A percentile compares a stretch with the other conserved stretches of the same genome.
Evolutionary conservation across 768 basidiomycete genomes (phyloP).

Genomic region (Leucocoprinus birnbaumii): DNA sequence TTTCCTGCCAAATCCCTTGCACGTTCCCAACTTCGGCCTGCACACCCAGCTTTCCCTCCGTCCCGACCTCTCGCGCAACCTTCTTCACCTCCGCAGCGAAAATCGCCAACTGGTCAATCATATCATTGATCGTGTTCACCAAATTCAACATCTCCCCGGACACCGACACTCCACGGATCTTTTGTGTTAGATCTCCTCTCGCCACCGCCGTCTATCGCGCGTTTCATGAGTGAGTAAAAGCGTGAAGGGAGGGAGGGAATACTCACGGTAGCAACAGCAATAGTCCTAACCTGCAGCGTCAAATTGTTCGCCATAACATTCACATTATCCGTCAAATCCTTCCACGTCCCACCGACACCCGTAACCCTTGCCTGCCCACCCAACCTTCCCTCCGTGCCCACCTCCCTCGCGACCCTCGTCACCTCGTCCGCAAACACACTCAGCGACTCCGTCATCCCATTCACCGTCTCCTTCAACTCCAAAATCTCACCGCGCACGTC

Average conservation of each 20-base stretch:
- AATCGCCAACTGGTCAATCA: constrained; percentile 58
- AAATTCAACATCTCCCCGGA: constrained; percentile 95
- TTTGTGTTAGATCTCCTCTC: constrained; percentile 88
- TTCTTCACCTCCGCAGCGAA: constrained; percentile 76
- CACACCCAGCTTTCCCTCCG: constrained; percentile 97
- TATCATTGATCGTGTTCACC: constrained; percentile 96
- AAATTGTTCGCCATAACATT: constrained; percentile 95
- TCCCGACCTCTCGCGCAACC: constrained; percentile 96
- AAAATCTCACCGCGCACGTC: constrained; percentile 92
- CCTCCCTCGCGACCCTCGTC: constrained; percentile 87
- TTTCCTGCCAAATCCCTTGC: constrained; percentile 98
- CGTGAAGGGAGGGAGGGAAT: neutral
- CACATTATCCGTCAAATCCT: constrained; percentile 93
- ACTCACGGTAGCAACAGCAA: constrained; percentile 87
- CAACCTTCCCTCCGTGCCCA: constrained; percentile 93
- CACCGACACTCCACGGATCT: constrained; percentile 89
- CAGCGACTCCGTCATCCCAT: constrained; percentile 89
- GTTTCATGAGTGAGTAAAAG: neutral
- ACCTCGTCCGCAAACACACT: constrained; percentile 84
- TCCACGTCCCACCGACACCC: constrained; percentile 97
- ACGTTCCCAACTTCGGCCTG: constrained; percentile 97
- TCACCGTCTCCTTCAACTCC: constrained; percentile 89
- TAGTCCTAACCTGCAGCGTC: constrained; percentile 90
- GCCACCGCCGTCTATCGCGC: constrained; percentile 81
- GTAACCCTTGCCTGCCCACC: constrained; percentile 94